Conservation (phyloP, 1,139 yeast species). For the Arxiozyma bovina region DNA sequence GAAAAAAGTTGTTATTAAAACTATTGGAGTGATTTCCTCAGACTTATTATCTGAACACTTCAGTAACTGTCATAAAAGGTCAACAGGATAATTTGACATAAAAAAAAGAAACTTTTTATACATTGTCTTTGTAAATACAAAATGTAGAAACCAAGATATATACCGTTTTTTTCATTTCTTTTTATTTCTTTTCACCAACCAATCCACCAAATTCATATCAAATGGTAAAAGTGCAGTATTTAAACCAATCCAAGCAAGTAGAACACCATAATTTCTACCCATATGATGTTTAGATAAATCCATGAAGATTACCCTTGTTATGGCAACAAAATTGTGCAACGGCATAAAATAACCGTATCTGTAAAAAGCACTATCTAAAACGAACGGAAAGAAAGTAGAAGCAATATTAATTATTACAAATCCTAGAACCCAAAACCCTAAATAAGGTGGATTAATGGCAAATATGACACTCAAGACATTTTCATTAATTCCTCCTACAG, state of each 20-base stretch:
- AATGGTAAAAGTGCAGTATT: slow-evolving; percentile 41
- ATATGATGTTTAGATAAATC: slow-evolving; percentile 47
- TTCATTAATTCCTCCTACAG: slow-evolving; percentile 59
- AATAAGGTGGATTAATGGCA: slow-evolving; percentile 39
- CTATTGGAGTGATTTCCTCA: too few relatives aligned
- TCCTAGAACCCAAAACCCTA: slow-evolving; percentile 52
- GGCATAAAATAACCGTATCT: slow-evolving; percentile 62
- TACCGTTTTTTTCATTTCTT: too few relatives aligned
- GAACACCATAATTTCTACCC: slow-evolving; percentile 51
- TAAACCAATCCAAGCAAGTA: slow-evolving; percentile 50
- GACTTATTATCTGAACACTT: too few relatives aligned
- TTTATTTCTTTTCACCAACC: slow-evolving; percentile 25
- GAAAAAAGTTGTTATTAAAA: too few relatives aligned
- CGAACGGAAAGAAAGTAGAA: slow-evolving; percentile 54
- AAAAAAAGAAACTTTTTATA: too few relatives aligned
- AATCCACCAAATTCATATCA: slow-evolving; percentile 31
- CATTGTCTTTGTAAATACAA: too few relatives aligned
- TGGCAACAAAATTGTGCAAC: slow-evolving; percentile 49
- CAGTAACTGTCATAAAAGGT: too few relatives aligned
- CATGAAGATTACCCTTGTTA: slow-evolving; percentile 49
- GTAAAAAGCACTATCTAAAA: slow-evolving; percentile 44
- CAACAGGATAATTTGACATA: too few relatives aligned
- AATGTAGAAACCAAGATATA: too few relatives aligned
- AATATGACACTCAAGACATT: slow-evolving; percentile 43
- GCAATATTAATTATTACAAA: slow-evolving; percentile 54